These are phyloP conservation scores for Coemansia asiatica DNA, from an alignment of 192 early-diverging fungal genomes.

Conservation along the genomic window DNA sequence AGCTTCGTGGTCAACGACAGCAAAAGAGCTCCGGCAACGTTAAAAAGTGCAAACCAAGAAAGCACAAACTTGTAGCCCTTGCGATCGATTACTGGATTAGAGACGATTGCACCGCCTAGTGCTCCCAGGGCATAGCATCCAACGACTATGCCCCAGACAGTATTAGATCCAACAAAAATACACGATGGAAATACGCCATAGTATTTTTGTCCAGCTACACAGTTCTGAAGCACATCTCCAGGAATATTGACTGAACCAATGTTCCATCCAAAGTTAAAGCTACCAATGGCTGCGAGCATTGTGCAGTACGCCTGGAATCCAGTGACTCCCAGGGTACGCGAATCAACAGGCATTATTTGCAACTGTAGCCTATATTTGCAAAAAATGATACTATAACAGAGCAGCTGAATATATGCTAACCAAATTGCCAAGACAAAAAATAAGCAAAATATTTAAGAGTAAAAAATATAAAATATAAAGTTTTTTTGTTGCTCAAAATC, in stretches of 20 bases:
- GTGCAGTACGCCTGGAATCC: conserved; percentile 53
- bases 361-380: not conserved
- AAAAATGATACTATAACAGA: not conserved
- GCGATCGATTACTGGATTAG: conserved; percentile 57
- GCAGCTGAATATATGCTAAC: too few relatives aligned
- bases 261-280: conserved; percentile 60
- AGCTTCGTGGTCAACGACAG: conserved; percentile 62
- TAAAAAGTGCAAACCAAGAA: conserved; percentile 68
- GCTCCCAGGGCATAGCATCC: conserved; percentile 66
- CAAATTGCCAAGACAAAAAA: too few relatives aligned
- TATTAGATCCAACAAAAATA: conserved; percentile 43
- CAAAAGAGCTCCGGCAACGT: conserved; percentile 63
- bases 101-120: conserved; percentile 63
- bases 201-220: conserved; percentile 51
- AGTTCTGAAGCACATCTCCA: conserved; percentile 58
- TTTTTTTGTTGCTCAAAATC: too few relatives aligned
- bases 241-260: conserved; percentile 62
- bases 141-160: conserved; percentile 59
- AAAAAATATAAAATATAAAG: not conserved
- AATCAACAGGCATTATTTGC: conserved; percentile 40
- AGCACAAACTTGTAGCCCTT: conserved; percentile 67
- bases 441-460: not conserved
- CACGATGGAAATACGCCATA: conserved; percentile 49
- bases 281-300: conserved; percentile 51
- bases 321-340: conserved; percentile 47